Evolutionary conservation across 768 basidiomycete genomes (phyloP).

Genomic region (Trametes cingulata): DNA sequence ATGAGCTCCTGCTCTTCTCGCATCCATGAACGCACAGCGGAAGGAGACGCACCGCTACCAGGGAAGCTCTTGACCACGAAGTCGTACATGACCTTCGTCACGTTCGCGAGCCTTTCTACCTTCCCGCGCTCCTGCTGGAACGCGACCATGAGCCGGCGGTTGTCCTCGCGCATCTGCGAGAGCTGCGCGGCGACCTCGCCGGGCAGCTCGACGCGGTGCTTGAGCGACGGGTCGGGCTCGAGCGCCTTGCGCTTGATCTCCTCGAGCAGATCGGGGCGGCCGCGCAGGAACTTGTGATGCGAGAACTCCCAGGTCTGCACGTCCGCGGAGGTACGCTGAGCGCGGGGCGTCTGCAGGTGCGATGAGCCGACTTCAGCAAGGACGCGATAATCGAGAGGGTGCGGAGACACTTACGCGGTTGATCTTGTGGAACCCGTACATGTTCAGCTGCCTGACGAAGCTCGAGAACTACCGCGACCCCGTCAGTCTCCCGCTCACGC

Average conservation of each 20-base stretch:
- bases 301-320: constrained; percentile 90
- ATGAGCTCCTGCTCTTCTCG: not conserved
- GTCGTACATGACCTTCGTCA: constrained; percentile 66
- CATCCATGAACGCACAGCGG: not conserved
- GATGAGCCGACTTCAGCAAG: not conserved
- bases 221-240: constrained; percentile 72
- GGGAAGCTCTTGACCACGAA: constrained; percentile 57
- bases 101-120: constrained; percentile 58
- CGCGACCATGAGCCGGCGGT: constrained; percentile 55
- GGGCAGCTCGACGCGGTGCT: constrained; percentile 77
- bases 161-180: constrained; percentile 70
- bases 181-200: constrained; percentile 75
- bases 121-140: constrained; percentile 57
- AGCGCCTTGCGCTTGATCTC: constrained; percentile 86
- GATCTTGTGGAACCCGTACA: constrained; percentile 96
- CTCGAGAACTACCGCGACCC: constrained; percentile 69
- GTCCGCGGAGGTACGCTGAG: constrained; percentile 77
- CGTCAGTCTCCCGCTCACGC: not conserved
- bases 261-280: constrained; percentile 76
- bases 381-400: not conserved
- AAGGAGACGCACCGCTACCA: constrained; percentile 46
- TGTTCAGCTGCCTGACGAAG: constrained; percentile 93
- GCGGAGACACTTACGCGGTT: constrained; percentile 65
- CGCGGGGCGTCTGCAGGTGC: constrained; percentile 66
- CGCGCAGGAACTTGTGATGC: constrained; percentile 83